phyloP scores from a whole-genome alignment of 495 filamentous ascomycete genomes.

The Podospora sp. region DNA sequence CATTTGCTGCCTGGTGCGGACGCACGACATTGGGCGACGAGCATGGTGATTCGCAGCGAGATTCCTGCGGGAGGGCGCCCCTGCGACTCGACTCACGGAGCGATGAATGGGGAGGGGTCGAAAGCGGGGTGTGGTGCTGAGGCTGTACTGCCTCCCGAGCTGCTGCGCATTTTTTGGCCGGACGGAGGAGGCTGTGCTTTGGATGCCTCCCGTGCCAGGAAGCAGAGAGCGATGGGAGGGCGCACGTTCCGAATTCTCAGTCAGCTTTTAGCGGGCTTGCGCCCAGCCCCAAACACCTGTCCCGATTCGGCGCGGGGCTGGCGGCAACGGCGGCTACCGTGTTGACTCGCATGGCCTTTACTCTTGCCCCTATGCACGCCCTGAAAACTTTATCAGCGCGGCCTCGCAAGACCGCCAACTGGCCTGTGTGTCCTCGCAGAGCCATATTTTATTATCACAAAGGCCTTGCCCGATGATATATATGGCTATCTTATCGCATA shows the following conservation, averaged over 20 bases:
- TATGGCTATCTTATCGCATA: too few species aligned
- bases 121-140: not conserved
- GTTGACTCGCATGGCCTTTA: too few species aligned
- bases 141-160: slow-evolving; percentile 3
- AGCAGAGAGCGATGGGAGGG: not conserved
- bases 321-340: not conserved
- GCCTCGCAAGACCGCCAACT: too few species aligned
- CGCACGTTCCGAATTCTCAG: not conserved
- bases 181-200: slow-evolving; percentile 14
- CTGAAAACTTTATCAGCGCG: too few species aligned
- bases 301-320: not conserved
- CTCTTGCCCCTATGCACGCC: too few species aligned
- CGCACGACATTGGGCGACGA: slow-evolving; percentile 11
- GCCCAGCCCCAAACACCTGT: not conserved
- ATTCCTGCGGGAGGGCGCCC: not conserved
- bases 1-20: slow-evolving; percentile 19
- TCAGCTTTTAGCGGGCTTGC: not conserved
- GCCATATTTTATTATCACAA: too few species aligned
- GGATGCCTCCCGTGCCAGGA: slow-evolving; percentile 8
- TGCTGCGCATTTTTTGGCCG: slow-evolving; percentile 16
- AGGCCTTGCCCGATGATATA: too few species aligned
- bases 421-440: too few species aligned
- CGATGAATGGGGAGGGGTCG: not conserved
- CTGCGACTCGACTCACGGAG: not conserved
- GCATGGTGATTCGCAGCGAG: slow-evolving; percentile 15